Conservation (phyloP, 2,329 filamentous ascomycete species). For the Cylindrodendrum hubeiense region DNA sequence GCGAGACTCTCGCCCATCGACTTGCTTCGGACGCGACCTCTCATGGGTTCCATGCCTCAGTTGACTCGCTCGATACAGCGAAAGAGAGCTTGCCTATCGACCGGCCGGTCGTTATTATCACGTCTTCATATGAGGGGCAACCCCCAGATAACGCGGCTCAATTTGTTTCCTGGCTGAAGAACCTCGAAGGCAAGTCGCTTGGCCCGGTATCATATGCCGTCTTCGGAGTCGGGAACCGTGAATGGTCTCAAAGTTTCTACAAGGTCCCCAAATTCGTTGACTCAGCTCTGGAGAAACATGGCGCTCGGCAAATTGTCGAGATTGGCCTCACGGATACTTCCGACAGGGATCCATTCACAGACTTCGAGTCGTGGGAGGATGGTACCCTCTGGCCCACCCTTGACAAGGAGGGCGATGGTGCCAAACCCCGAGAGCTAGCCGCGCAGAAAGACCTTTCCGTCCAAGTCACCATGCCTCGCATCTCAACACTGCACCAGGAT, state of each 20-base stretch:
- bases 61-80: constrained; percentile 22
- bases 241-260: too few relatives aligned
- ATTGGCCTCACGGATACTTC: constrained; percentile 71
- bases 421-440: neutral
- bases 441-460: constrained; percentile 34
- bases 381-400: constrained; percentile 64
- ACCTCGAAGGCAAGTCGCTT: constrained; percentile 58
- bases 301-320: constrained; percentile 50
- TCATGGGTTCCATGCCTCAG: constrained; percentile 69
- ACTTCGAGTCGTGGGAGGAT: constrained; percentile 77
- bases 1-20: constrained; percentile 75
- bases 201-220: constrained; percentile 73
- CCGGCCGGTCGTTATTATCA: constrained; percentile 77
- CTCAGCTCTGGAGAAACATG: constrained; percentile 56
- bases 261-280: constrained; percentile 76
- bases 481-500: constrained; percentile 40
- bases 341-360: constrained; percentile 73
- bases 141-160: constrained; percentile 78
- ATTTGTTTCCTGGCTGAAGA: constrained; percentile 77
- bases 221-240: too few relatives aligned
- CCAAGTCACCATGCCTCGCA: constrained; percentile 35
- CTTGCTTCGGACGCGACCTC: constrained; percentile 69
- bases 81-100: constrained; percentile 69
- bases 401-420: constrained; percentile 52
- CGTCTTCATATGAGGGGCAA: constrained; percentile 80